Evolutionary conservation across 192 early-diverging fungal species (phyloP), one percentile per base, ranked within the genome.

Genomic region (Nowakowskiella sp.): DNA sequence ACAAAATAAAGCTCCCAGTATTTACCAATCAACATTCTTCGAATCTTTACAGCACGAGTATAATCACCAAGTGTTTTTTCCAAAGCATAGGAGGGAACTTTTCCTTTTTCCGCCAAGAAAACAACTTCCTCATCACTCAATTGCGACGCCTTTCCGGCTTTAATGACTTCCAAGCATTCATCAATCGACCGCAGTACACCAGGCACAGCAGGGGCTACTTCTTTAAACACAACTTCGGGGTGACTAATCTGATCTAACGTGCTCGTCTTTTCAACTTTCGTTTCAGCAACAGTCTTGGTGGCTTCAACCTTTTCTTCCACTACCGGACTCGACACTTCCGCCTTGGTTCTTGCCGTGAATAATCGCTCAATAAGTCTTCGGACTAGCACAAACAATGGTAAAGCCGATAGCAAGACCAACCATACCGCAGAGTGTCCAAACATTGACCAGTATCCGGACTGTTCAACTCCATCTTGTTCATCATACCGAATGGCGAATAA

Each of bases 61-160:
- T 84, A 60, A 65, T 92, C 82, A 9, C 67, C 65, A 51, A 92
- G 66, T 2, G 76, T 68, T 73, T 89, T 89, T 63, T 95, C 92
- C n/a, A 95, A 71, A n/a, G 89, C 82, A 66, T 95, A 87, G 19
- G 82, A 66, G 1, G 87, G 78, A 45, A 95, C 75, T 43, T 83
- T 86, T 36, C 87, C 85, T 29, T 58, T 70, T 24, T 73, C 68
- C 30, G 85, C 85, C 31, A 95, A 76, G 31, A 64, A 47, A 28
- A 89, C 51, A 24, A 95, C 57, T 54, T 95, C 88, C 34, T 87
- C 86, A 63, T 95, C 86, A 44, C 52, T 66, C 4, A 93, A 71
- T 16, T 47, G 21, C 19, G 5, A 8, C n/a, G 61, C 51, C 22
- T 52, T 51, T 7, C 24, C 31, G 23, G 16, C 26, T 48, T 65